Conservation (phyloP, 179 eudicot species). For the Pouteria campechiana region DNA sequence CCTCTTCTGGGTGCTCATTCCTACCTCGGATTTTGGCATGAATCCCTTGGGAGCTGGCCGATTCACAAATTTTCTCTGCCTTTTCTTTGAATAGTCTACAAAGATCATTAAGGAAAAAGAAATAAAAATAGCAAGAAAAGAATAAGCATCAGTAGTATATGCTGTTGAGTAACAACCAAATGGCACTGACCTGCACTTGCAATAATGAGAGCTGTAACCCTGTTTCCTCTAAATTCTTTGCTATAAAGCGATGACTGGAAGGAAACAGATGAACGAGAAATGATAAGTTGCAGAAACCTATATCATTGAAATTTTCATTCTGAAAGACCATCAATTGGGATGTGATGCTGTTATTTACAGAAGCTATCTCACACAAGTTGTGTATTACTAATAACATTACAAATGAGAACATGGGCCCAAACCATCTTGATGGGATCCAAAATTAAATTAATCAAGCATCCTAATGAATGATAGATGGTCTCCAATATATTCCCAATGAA, state of each 20-base stretch:
- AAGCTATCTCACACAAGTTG: too few relatives aligned
- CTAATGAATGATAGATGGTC: too few relatives aligned
- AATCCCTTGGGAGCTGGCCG: constrained; percentile 52
- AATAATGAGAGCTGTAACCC: constrained; percentile 28
- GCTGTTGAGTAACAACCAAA: not conserved
- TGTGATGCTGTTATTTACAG: too few relatives aligned
- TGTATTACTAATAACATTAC: too few relatives aligned
- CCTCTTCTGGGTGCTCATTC: constrained; percentile 32
- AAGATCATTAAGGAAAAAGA: not conserved
- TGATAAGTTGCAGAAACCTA: not conserved
- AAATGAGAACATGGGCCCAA: too few relatives aligned
- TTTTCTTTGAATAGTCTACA: constrained; percentile 59
- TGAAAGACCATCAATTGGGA: not conserved
- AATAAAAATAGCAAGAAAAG: not conserved
- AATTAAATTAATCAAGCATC: too few relatives aligned
- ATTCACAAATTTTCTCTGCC: constrained; percentile 32
- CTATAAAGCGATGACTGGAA: constrained; percentile 45
- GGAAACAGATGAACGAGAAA: constrained; percentile 5
- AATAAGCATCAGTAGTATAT: not conserved
- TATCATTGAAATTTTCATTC: not conserved
- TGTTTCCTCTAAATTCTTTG: constrained; percentile 19
- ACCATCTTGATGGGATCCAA: too few relatives aligned
- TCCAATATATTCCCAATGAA: too few relatives aligned
- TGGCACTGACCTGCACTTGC: constrained; percentile 66
- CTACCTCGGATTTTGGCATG: constrained; percentile 46